Percentiles rank a stretch among this genome's conserved stretches.
phyloP scores from a whole-genome alignment of 345 rosid species.

The Cardamine chenopodiifolia region DNA sequence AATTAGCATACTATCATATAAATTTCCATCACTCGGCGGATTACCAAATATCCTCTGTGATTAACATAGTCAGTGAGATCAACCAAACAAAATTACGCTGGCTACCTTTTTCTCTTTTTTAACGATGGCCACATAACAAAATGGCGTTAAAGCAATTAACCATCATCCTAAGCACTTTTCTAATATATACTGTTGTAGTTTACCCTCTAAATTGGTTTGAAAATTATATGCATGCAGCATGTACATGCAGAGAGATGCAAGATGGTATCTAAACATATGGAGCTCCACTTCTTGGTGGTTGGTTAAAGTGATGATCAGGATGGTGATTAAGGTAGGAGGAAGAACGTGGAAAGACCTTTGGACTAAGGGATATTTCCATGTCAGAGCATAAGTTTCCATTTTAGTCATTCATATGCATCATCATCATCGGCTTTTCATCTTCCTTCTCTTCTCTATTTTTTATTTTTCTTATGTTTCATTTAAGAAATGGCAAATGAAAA shows the following conservation, averaged over 20 bases:
- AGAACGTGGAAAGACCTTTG: slow-evolving; percentile 31
- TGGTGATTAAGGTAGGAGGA: slow-evolving; percentile 20
- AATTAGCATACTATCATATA: background rate
- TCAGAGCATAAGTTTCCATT: slow-evolving; percentile 38
- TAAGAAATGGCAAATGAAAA: background rate
- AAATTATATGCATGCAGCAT: background rate
- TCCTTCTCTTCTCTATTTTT: slow-evolving; percentile 1
- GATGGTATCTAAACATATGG: slow-evolving; percentile 4
- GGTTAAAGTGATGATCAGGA: slow-evolving; percentile 32
- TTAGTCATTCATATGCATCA: slow-evolving; percentile 37
- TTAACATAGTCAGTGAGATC: too few species aligned
- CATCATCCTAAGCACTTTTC: background rate
- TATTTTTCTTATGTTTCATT: slow-evolving; percentile 9
- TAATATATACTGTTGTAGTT: background rate
- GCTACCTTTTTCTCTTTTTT: too few species aligned
- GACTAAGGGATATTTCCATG: slow-evolving; percentile 38
- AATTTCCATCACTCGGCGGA: too few species aligned
- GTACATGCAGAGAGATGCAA: background rate
- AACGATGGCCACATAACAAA: background rate
- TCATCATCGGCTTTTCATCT: slow-evolving; percentile 9
- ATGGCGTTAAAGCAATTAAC: background rate
- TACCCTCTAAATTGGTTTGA: background rate
- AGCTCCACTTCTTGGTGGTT: slow-evolving; percentile 1
- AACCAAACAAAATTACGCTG: background rate
- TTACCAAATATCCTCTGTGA: background rate